Evolutionary conservation across 371 early-diverging fungal genomes (phyloP).

Genomic region (Mucor saturninus): DNA sequence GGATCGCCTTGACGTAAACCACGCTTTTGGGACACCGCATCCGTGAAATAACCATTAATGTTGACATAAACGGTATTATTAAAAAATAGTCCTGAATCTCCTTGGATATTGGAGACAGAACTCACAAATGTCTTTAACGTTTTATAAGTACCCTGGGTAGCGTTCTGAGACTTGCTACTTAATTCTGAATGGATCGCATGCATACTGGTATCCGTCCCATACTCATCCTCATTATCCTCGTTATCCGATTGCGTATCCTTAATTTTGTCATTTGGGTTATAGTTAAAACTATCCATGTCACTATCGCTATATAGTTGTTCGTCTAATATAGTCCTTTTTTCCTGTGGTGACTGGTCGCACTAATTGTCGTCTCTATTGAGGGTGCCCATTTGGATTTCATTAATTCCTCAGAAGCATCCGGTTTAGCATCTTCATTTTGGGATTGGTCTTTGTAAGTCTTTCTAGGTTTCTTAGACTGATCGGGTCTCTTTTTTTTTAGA

Average conservation of each 20-base stretch:
- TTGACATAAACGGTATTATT: constrained; percentile 1
- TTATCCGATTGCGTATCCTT: background rate
- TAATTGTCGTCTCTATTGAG: background rate
- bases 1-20: constrained; percentile 17
- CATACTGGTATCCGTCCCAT: background rate
- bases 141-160: background rate
- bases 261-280: background rate
- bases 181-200: background rate
- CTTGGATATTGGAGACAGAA: background rate
- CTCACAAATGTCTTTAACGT: background rate
- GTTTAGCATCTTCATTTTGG: background rate
- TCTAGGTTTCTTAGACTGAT: background rate
- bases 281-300: background rate
- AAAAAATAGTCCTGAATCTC: constrained; percentile 3
- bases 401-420: background rate
- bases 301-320: background rate
- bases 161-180: background rate
- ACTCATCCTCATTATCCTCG: background rate
- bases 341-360: background rate
- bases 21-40: constrained; percentile 6
- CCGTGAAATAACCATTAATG: constrained; percentile 27
- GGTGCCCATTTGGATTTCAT: background rate
- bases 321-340: too few species aligned
- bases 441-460: background rate
- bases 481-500: background rate